Evolutionary conservation across 2,329 filamentous ascomycete genomes (phyloP).

Genomic region (Cucurbitaria berberidis): DNA sequence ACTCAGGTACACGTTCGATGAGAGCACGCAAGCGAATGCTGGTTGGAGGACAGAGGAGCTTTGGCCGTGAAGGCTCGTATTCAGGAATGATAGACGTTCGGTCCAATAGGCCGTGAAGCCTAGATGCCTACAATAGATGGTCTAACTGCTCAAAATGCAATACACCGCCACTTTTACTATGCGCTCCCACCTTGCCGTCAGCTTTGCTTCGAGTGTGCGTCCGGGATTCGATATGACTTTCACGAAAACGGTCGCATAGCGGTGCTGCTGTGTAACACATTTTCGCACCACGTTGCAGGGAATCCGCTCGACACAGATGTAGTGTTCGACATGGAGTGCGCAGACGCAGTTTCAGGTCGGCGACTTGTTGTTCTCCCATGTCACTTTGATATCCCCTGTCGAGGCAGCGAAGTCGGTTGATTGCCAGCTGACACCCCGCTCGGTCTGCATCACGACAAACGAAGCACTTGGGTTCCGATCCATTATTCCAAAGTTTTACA

Average conservation of each 20-base stretch:
- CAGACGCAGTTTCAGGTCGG: constrained; percentile 39
- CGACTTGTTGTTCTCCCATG: constrained; percentile 19
- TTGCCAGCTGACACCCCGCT: constrained; percentile 4
- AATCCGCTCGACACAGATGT: background rate
- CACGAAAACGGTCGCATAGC: constrained; percentile 4
- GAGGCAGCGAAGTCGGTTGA: background rate
- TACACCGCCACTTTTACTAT: background rate
- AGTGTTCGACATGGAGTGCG: constrained; percentile 18
- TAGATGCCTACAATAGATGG: background rate
- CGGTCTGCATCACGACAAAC: background rate
- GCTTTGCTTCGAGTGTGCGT: background rate
- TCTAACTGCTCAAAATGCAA: background rate
- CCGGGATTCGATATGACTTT: background rate
- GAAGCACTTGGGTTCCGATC: background rate
- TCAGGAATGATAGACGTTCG: background rate
- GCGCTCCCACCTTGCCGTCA: background rate
- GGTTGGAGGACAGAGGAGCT: constrained; percentile 63
- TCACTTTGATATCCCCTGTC: background rate
- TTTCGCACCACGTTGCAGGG: constrained; percentile 8
- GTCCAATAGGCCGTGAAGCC: background rate
- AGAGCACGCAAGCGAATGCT: constrained; percentile 45
- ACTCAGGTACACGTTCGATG: constrained; percentile 70
- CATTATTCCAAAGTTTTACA: background rate
- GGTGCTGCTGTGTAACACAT: constrained; percentile 10
- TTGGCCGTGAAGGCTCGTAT: constrained; percentile 42